Conservation (phyloP, 2,329 filamentous ascomycete genomes). For the Phaeomoniella chlamydospora region DNA sequence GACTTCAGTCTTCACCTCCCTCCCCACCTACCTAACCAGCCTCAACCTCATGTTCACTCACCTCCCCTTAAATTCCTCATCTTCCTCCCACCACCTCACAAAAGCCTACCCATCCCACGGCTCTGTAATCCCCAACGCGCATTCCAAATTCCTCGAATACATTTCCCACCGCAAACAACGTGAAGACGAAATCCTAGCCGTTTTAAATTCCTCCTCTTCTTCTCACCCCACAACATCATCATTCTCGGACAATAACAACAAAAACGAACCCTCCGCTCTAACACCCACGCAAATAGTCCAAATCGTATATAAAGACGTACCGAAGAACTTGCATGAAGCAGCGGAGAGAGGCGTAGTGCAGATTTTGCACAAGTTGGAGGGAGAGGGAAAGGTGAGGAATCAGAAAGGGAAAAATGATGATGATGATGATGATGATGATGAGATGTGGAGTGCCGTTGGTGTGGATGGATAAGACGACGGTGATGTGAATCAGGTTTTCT, state of each 20-base stretch:
- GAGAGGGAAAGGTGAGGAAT: slow-evolving; percentile 51
- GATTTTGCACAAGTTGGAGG: slow-evolving; percentile 64
- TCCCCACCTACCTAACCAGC: slow-evolving; percentile 52
- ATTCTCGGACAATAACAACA: slow-evolving; percentile 11
- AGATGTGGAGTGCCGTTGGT: slow-evolving; percentile 1
- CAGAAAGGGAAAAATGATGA: slow-evolving; percentile 6
- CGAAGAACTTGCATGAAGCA: slow-evolving; percentile 57
- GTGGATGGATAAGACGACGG: not conserved
- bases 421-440: slow-evolving; percentile 9
- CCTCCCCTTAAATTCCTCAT: not conserved
- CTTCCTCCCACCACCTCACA: not conserved
- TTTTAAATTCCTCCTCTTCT: slow-evolving; percentile 32
- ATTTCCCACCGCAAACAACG: slow-evolving; percentile 66
- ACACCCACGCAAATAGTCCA: slow-evolving; percentile 72
- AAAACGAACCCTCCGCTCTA: slow-evolving; percentile 34
- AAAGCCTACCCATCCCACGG: slow-evolving; percentile 83
- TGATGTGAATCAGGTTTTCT: not conserved
- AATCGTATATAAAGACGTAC: slow-evolving; percentile 69
- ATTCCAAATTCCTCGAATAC: slow-evolving; percentile 63
- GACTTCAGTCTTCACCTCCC: slow-evolving; percentile 71
- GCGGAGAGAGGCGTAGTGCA: slow-evolving; percentile 64
- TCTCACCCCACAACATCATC: slow-evolving; percentile 5
- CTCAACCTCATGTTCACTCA: slow-evolving; percentile 48
- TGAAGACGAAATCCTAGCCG: slow-evolving; percentile 61
- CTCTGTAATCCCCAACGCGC: slow-evolving; percentile 58